Percentiles rank a stretch among this genome's conserved stretches.
These are phyloP conservation scores for Sporormia fimetaria DNA, from an alignment of 495 filamentous ascomycete species.

Conservation along the genomic window DNA sequence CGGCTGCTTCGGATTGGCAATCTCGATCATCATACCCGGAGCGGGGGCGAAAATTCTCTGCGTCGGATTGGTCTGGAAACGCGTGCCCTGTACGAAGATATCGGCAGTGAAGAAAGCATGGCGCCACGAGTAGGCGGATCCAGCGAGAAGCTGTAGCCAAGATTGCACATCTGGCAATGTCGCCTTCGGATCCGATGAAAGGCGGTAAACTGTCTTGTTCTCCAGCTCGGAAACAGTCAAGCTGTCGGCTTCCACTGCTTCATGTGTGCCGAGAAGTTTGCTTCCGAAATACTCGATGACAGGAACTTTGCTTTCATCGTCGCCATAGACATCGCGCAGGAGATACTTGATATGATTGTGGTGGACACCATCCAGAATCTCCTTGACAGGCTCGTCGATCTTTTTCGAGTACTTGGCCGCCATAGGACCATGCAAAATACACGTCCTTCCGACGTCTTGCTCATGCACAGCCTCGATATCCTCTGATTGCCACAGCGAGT, in stretches of 20 bases:
- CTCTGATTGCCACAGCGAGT: constrained; percentile 99
- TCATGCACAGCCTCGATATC: constrained; percentile 90
- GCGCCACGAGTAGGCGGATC: constrained; percentile 72
- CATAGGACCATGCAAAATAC: constrained; percentile 92
- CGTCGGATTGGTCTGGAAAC: constrained; percentile 94
- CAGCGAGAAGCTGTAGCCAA: constrained; percentile 87
- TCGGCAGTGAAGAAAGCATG: constrained; percentile 97
- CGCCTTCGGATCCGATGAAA: constrained; percentile 58
- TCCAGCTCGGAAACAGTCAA: constrained; percentile 64
- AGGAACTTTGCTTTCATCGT: constrained; percentile 62
- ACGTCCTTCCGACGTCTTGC: constrained; percentile 88
- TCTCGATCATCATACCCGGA: constrained; percentile 77
- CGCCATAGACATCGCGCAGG: constrained; percentile 66
- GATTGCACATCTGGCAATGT: constrained; percentile 63
- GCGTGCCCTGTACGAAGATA: constrained; percentile 86
- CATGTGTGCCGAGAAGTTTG: constrained; percentile 42
- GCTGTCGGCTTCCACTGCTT: constrained; percentile 62
- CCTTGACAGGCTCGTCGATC: constrained; percentile 84
- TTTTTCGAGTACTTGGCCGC: constrained; percentile 80
- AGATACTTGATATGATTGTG: constrained; percentile 69
- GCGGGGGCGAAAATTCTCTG: constrained; percentile 78
- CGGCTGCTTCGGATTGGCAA: constrained; percentile 65
- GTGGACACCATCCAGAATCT: constrained; percentile 86
- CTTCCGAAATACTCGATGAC: constrained; percentile 92
- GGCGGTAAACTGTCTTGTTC: constrained; percentile 65